Percentiles rank a stretch among this genome's conserved stretches.
Evolutionary conservation across 805 yeast genomes (phyloP).

Genomic region (Myxozyma udenii): DNA sequence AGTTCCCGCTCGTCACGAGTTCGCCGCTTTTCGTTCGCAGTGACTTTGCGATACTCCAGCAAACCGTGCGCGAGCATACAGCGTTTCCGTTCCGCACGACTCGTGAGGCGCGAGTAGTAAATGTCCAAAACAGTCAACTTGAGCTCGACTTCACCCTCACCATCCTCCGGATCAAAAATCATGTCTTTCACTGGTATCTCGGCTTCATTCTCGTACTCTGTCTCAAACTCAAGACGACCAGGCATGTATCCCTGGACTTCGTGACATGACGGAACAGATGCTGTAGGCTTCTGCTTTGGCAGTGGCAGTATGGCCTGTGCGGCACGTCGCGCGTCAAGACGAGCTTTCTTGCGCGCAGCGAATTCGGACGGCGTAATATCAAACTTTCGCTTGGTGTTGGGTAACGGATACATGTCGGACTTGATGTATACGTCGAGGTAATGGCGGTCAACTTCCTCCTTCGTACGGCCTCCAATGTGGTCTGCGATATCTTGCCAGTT

Average conservation of each 20-base stretch:
- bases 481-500: conserved; percentile 99
- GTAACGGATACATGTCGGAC: conserved; percentile 77
- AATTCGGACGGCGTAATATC: conserved; percentile 66
- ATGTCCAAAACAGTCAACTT: conserved; percentile 84
- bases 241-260: conserved; percentile 99
- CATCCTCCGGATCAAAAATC: conserved; percentile 92
- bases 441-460: conserved; percentile 87
- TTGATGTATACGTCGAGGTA: conserved; percentile 69
- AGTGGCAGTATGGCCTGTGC: conserved; percentile 67
- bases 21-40: conserved; percentile 78
- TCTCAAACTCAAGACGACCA: conserved; percentile 94
- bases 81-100: conserved; percentile 91
- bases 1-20: conserved; percentile 87
- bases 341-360: conserved; percentile 58
- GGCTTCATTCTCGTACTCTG: conserved; percentile 95
- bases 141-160: conserved; percentile 80
- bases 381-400: conserved; percentile 75
- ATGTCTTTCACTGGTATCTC: conserved; percentile 91
- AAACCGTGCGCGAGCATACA: conserved; percentile 69
- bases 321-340: conserved; percentile 63
- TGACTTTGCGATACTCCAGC: conserved; percentile 79
- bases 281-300: conserved; percentile 82
- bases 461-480: conserved; percentile 86
- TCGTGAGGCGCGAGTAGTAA: conserved; percentile 81
- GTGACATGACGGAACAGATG: conserved; percentile 93